Conservation (phyloP, 768 basidiomycete genomes). For the Ramaria sp. region DNA sequence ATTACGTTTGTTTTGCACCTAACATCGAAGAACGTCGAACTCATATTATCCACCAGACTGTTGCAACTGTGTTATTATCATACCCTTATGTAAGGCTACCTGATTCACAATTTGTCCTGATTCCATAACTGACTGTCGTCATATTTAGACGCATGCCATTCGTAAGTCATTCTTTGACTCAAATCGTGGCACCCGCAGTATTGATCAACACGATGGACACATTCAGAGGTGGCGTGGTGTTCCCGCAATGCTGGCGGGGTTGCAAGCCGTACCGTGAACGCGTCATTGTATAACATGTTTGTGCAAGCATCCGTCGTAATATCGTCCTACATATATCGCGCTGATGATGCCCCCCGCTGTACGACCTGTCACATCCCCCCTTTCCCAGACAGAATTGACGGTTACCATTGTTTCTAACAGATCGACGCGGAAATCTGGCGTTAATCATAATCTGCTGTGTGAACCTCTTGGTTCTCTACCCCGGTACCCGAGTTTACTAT, state of each 20-base stretch:
- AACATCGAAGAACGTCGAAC: neutral
- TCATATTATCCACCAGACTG: slow-evolving; percentile 19
- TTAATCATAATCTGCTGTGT: slow-evolving; percentile 42
- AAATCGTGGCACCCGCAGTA: neutral
- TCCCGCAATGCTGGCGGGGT: slow-evolving; percentile 51
- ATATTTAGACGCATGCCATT: slow-evolving; percentile 33
- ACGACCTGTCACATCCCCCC: slow-evolving; percentile 12
- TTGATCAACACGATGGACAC: slow-evolving; percentile 20
- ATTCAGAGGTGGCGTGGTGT: slow-evolving; percentile 45
- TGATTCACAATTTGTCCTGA: slow-evolving; percentile 9
- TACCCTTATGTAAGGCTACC: slow-evolving; percentile 25
- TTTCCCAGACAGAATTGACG: neutral
- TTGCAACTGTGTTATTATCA: slow-evolving; percentile 33
- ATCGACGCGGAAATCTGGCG: slow-evolving; percentile 44
- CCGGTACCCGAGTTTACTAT: slow-evolving; percentile 42
- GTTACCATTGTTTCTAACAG: slow-evolving; percentile 17
- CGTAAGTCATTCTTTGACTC: slow-evolving; percentile 11
- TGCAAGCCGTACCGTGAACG: slow-evolving; percentile 48
- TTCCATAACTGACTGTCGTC: slow-evolving; percentile 11
- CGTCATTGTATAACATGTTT: slow-evolving; percentile 51
- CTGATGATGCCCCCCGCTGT: slow-evolving; percentile 48
- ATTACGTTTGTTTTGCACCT: slow-evolving; percentile 29
- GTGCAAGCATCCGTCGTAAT: slow-evolving; percentile 34
- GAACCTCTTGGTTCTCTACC: slow-evolving; percentile 42
- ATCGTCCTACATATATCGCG: slow-evolving; percentile 45